Base-by-base conservation (phyloP, 2,329 filamentous ascomycete genomes). In the Nemania sp. region DNA sequence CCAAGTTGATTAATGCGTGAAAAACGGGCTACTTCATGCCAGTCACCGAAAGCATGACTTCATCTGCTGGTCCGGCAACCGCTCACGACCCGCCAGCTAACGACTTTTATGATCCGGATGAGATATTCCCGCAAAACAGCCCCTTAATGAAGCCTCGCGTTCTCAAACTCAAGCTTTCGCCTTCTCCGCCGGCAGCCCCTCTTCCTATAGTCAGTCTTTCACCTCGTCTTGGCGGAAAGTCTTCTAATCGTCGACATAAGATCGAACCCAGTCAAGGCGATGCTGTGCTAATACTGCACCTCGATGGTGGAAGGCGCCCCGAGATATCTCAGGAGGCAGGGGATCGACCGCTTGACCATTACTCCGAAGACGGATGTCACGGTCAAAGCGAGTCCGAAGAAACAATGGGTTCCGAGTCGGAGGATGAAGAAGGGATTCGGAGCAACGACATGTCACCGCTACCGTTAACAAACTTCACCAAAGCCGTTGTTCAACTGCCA, bases 221-320 rank as follows among this genome's bases (percentile, higher is more conserved):
- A 73, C 71, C 69, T 68, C 75, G 69, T 65, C 69, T 69, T 62
- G 74, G 73, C 68, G 72, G 75, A 73, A 79, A 78, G 72, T 80
- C 79, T 71, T 76, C 79, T 80, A 82, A 81, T 79, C 76, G 79
- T 80, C 77, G 75, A 65, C 78, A 72, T 69, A 86, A 85, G 82
- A 76, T 81, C 63, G 79, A 75, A 66, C 79, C 83, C 43, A 85
- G 78, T 68, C 83, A 84, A 71, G 85, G 83, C 68, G 87, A 90
- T 81, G 84, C 81, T 67, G 86, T 91, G 65, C 80, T 94, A 74
- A 81, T 94, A 64, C 76, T 79, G 59, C 80, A 82, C 73, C 81
- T 93, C 78, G 84, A 79, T 68, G 84, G 80, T 71, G 85, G 87
- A 69, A 86, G 86, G 70, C 80, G 80, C 66, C 86, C 84, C 52